Evolutionary conservation across 495 filamentous ascomycete species (phyloP).

Genomic region (Astrothelium subdiscretum): DNA sequence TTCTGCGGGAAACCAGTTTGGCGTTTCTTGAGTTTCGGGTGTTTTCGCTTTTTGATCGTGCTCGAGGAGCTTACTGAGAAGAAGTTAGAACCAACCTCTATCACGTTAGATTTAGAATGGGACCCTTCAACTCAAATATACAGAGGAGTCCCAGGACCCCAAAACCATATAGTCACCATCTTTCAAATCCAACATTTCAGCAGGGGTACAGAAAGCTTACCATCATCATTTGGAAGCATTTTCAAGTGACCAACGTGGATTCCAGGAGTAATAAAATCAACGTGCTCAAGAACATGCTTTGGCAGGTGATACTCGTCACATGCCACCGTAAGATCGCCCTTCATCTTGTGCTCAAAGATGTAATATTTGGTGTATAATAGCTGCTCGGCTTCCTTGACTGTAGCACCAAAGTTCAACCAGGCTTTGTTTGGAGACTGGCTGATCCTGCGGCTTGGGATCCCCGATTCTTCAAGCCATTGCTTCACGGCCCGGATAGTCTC

Average conservation of each 20-base stretch:
- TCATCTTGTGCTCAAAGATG: neutral
- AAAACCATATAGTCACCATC: no score
- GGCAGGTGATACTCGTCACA: conserved; percentile 10
- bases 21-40: neutral
- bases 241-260: conserved; percentile 1
- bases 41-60: neutral
- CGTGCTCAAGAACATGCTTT: neutral
- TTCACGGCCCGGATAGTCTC: conserved; percentile 1
- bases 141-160: no score
- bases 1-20: neutral
- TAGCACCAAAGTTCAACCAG: conserved; percentile 4
- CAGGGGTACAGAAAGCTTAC: no score
- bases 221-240: neutral
- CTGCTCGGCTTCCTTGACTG: neutral
- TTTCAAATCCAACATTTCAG: no score
- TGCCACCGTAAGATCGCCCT: neutral
- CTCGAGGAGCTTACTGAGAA: neutral
- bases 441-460: neutral
- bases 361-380: conserved; percentile 7
- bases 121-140: no score
- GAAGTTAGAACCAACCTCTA: neutral
- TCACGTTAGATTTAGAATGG: no score
- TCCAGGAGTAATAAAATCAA: conserved; percentile 13
- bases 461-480: neutral
- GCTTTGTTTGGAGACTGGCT: conserved; percentile 3